Conservation (phyloP, 257 asterid genomes). For the Gardenia jasminoides region DNA sequence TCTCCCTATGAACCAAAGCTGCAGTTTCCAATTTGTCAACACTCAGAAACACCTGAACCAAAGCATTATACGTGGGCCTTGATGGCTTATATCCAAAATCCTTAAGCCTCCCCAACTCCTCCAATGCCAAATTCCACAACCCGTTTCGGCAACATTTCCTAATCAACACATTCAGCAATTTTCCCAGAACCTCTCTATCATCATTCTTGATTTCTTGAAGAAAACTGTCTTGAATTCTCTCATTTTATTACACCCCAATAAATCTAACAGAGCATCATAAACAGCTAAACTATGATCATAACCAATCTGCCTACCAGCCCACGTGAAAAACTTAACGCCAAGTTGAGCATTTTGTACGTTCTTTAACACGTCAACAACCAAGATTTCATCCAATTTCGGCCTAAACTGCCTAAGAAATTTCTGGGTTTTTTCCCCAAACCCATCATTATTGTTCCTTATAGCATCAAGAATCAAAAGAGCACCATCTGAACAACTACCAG, state of each 20-base stretch:
- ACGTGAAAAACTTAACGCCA: constrained; percentile 82
- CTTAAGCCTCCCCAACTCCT: constrained; percentile 89
- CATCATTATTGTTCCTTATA: constrained; percentile 46
- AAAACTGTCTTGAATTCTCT: constrained; percentile 38
- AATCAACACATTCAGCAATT: constrained; percentile 73
- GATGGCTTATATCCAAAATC: constrained; percentile 78
- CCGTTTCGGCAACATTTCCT: constrained; percentile 76
- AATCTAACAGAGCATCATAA: constrained; percentile 67
- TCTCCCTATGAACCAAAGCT: constrained; percentile 72
- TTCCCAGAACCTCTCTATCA: constrained; percentile 67
- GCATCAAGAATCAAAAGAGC: constrained; percentile 47
- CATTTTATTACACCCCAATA: constrained; percentile 40
- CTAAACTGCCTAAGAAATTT: constrained; percentile 72
- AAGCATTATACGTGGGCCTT: constrained; percentile 59
- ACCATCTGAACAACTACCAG: constrained; percentile 46
- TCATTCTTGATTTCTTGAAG: constrained; percentile 56
- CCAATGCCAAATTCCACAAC: constrained; percentile 83
- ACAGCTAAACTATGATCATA: constrained; percentile 63
- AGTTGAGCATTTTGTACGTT: constrained; percentile 55
- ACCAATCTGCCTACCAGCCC: constrained; percentile 98
- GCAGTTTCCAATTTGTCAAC: constrained; percentile 70
- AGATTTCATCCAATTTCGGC: constrained; percentile 54
- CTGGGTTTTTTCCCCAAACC: constrained; percentile 68
- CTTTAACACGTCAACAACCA: constrained; percentile 69
- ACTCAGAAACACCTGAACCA: constrained; percentile 71